These are phyloP conservation scores for Zygnema circumcarinatum DNA, from an alignment of 139 green algal genomes.

Conservation along the genomic window DNA sequence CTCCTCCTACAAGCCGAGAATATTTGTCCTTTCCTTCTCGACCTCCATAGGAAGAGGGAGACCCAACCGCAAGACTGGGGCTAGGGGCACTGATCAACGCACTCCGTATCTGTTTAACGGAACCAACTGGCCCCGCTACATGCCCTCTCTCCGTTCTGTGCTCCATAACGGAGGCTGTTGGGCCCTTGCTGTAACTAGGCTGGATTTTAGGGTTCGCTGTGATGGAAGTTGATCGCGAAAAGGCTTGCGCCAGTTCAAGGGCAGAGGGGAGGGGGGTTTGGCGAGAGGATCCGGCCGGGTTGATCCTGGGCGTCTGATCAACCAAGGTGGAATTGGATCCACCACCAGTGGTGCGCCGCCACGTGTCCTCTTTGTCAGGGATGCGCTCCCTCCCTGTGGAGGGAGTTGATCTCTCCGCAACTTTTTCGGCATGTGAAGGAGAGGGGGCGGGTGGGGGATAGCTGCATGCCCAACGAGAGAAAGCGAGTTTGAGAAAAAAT, in stretches of 20 bases:
- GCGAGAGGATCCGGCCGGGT: not conserved
- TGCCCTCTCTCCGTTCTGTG: not conserved
- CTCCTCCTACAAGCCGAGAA: too few relatives aligned
- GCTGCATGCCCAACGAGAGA: not conserved
- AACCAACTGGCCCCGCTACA: not conserved
- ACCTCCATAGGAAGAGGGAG: too few relatives aligned
- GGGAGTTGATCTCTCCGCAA: not conserved
- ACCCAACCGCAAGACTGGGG: too few relatives aligned
- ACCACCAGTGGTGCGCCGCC: not conserved
- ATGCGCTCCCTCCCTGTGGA: not conserved
- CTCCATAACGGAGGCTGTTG: not conserved
- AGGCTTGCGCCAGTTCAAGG: not conserved
- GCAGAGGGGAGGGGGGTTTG: not conserved
- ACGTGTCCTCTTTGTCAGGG: slow-evolving; percentile 12
- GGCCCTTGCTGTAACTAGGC: too few relatives aligned
- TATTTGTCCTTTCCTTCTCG: too few relatives aligned
- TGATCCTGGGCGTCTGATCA: not conserved
- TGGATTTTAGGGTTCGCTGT: not conserved
- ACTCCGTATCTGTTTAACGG: too few relatives aligned
- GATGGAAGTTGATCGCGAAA: slow-evolving; percentile 12
- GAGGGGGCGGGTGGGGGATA: not conserved
- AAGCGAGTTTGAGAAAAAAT: not conserved
- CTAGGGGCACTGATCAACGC: not conserved
- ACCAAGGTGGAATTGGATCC: not conserved
- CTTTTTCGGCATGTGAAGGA: not conserved